Evolutionary conservation across 345 rosid species (phyloP), one percentile per base, ranked within the genome.

Genomic region (Draba incana): DNA sequence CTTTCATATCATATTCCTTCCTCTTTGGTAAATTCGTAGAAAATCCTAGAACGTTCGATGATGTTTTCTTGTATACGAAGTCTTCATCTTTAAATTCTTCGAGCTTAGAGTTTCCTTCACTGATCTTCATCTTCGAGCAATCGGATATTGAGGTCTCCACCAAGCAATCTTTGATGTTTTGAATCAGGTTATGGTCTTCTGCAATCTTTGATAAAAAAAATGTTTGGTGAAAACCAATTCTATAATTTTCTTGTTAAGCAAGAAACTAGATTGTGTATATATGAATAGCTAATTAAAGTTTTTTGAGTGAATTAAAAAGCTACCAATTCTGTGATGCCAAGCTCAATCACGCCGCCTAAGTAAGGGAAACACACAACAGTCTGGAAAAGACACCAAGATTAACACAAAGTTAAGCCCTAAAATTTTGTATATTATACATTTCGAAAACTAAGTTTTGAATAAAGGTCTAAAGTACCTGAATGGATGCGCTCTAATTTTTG

Each of bases 321-420:
- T 84, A 89, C 96, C 83, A 83, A 64, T 60, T 85, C 87, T 30
- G 93, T 85, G 58, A 80, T 81, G 15, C 96, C 96, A 7, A 89
- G 79, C 82, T 89, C 96, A 50, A 89, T 72, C 39, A 84, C 85
- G 30, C 96, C 96, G 25, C 75, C 88, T 1, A 83, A 84, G 80
- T 84, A 81, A 25, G 93, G 89, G 72, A 89, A 87, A 70, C 96
- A 87, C 35, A 89, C 71, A 37, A 89, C 93, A 12, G 96, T 89
- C 96, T 89, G 83, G 44, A 66, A 52, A 74, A 69, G 15, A n/a
- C 39, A 24, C 38, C 74, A 11, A 61, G 10, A 28, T 55, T 33
- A 15, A 35, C 9, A 43, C 10, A 30, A 27, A 20, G n/a, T 1
- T 31, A 25, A 61, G 50, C 58, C 23, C 11, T 9, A 8, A 53